phyloP scores from a whole-genome alignment of 441 rosid genomes.

The Syzygium syzygioides region DNA sequence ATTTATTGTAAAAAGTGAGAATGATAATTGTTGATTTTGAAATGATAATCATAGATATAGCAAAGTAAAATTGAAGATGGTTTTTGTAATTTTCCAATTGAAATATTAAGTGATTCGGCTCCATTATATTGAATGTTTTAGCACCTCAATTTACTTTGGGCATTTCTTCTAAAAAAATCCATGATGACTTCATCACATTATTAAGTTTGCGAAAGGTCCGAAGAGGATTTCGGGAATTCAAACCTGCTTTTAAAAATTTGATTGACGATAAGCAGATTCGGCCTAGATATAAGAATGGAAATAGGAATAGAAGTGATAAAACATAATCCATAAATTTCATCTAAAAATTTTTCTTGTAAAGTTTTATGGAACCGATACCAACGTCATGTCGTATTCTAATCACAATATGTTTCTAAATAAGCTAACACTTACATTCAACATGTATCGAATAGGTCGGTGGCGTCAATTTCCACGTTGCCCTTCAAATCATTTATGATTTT shows the following conservation, averaged over 20 bases:
- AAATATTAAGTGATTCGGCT: not conserved
- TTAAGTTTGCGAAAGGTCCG: not conserved
- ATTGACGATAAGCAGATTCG: not conserved
- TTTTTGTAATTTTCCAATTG: not conserved
- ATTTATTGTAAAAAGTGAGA: not conserved
- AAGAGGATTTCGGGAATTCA: not conserved
- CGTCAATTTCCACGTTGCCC: fast-evolving
- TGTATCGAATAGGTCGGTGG: fast-evolving
- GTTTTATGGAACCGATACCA: not conserved
- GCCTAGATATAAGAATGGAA: not conserved
- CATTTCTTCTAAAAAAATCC: not conserved
- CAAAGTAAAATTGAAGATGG: not conserved
- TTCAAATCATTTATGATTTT: not conserved
- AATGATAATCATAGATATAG: not conserved
- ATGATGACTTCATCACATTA: not conserved
- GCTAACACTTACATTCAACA: not conserved
- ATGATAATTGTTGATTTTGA: not conserved
- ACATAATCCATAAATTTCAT: not conserved
- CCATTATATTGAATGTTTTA: not conserved
- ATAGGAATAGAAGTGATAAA: not conserved
- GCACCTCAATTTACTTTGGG: not conserved
- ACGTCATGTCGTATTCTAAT: not conserved
- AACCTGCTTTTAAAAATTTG: not conserved
- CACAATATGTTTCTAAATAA: not conserved
- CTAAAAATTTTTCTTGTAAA: not conserved